A percentile compares a stretch with the other conserved stretches of the same genome.
Evolutionary conservation across 2,329 filamentous ascomycete species (phyloP).

Genomic region (Fusarium buharicum): DNA sequence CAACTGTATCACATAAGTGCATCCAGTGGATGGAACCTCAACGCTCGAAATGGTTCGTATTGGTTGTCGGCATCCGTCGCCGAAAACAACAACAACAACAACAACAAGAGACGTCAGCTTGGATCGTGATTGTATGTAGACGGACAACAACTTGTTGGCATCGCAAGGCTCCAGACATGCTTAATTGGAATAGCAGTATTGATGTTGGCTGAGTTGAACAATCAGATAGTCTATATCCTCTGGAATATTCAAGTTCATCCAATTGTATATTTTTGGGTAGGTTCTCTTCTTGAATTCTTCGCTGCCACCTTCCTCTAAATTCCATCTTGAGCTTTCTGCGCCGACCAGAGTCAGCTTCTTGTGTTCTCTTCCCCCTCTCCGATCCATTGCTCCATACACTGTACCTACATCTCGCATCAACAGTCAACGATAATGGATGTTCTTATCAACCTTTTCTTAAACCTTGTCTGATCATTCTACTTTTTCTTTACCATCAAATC

Average conservation of each 20-base stretch:
- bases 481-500: conserved; percentile 2
- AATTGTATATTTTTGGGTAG: background rate
- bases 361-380: background rate
- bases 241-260: no score
- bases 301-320: background rate
- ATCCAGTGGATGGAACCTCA: background rate
- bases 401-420: conserved; percentile 1
- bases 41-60: background rate
- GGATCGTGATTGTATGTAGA: conserved; percentile 3
- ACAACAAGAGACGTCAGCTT: conserved; percentile 9
- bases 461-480: conserved; percentile 3
- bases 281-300: no score
- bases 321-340: background rate
- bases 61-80: background rate
- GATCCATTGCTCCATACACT: background rate
- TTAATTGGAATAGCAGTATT: no score
- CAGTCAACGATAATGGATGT: conserved; percentile 6
- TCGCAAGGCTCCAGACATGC: no score
- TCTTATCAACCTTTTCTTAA: conserved; percentile 8
- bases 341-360: conserved; percentile 11
- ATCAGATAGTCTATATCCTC: no score
- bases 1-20: background rate
- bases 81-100: conserved; percentile 17
- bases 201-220: no score
- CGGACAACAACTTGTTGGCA: background rate